These are phyloP conservation scores for Brasilioporus rufonigricans DNA, from an alignment of 768 basidiomycete genomes.

Conservation along the genomic window DNA sequence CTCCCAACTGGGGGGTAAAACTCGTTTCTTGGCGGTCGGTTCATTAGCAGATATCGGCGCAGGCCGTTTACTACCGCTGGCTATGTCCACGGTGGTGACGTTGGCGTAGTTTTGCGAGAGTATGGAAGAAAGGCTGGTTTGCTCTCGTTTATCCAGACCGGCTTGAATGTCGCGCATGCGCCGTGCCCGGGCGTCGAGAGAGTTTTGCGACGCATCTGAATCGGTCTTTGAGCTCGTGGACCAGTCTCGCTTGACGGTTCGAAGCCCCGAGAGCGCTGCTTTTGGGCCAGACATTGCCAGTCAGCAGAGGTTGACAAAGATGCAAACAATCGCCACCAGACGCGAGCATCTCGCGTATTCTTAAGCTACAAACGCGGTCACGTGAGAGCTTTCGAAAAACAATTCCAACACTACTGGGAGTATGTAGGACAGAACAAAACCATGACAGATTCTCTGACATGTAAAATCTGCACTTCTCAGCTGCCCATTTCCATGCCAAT, in stretches of 20 bases:
- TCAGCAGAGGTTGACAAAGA: neutral
- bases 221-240: slow-evolving; percentile 43
- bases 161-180: slow-evolving; percentile 61
- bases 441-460: slow-evolving; percentile 30
- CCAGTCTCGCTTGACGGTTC: slow-evolving; percentile 61
- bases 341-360: slow-evolving; percentile 1
- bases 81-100: slow-evolving; percentile 15
- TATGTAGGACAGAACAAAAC: slow-evolving; percentile 35
- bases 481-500: slow-evolving; percentile 56
- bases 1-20: slow-evolving; percentile 52
- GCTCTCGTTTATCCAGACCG: slow-evolving; percentile 46
- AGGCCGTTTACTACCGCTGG: slow-evolving; percentile 36
- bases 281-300: slow-evolving; percentile 32
- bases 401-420: neutral
- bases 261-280: slow-evolving; percentile 54
- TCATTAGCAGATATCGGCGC: slow-evolving; percentile 17
- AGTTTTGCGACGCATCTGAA: slow-evolving; percentile 20
- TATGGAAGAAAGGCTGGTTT: slow-evolving; percentile 15
- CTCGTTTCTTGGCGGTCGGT: slow-evolving; percentile 50
- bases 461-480: slow-evolving; percentile 40
- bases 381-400: slow-evolving; percentile 1
- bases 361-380: slow-evolving; percentile 23
- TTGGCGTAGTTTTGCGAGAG: slow-evolving; percentile 13
- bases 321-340: neutral
- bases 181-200: slow-evolving; percentile 25